Evolutionary conservation across 2,329 filamentous ascomycete genomes (phyloP).

Genomic region (Alternaria dauci): DNA sequence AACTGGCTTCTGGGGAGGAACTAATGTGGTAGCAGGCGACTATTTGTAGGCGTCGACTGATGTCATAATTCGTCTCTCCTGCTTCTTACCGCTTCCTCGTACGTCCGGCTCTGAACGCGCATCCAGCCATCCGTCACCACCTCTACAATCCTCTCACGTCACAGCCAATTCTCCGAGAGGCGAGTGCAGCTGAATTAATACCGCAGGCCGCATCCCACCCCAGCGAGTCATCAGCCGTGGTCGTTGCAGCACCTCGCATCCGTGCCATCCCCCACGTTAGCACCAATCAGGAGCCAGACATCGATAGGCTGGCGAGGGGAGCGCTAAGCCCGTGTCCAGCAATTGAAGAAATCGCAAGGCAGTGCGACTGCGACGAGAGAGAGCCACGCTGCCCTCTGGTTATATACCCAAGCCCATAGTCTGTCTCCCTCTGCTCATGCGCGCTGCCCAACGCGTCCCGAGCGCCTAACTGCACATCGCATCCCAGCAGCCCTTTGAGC

Average conservation of each 20-base stretch:
- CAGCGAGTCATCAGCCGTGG: slow-evolving; percentile 18
- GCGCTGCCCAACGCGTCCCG: slow-evolving; percentile 36
- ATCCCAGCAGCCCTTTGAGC: slow-evolving; percentile 17
- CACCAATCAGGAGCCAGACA: slow-evolving; percentile 41
- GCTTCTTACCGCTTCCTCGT: slow-evolving; percentile 21
- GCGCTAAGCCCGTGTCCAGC: slow-evolving; percentile 46
- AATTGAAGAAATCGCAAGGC: slow-evolving; percentile 48
- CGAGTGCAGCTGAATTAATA: neutral
- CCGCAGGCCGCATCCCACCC: slow-evolving; percentile 9
- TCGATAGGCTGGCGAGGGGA: slow-evolving; percentile 43
- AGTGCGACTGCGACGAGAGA: slow-evolving; percentile 23
- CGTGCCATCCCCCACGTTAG: slow-evolving; percentile 24
- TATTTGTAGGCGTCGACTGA: slow-evolving; percentile 15
- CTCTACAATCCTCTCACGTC: slow-evolving; percentile 3
- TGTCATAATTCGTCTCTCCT: slow-evolving; percentile 19
- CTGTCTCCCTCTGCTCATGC: slow-evolving; percentile 33
- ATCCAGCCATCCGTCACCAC: slow-evolving; percentile 8
- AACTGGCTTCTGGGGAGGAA: slow-evolving; percentile 5
- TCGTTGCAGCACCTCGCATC: slow-evolving; percentile 23
- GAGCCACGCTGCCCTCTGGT: slow-evolving; percentile 23
- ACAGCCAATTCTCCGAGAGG: slow-evolving; percentile 12
- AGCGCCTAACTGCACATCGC: slow-evolving; percentile 38
- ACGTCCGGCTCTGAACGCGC: slow-evolving; percentile 8
- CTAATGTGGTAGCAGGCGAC: slow-evolving; percentile 15
- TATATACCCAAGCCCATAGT: slow-evolving; percentile 7